These are phyloP conservation scores for Magnusiomyces starmeri DNA, from an alignment of 1,139 yeast species.

Conservation along the genomic window DNA sequence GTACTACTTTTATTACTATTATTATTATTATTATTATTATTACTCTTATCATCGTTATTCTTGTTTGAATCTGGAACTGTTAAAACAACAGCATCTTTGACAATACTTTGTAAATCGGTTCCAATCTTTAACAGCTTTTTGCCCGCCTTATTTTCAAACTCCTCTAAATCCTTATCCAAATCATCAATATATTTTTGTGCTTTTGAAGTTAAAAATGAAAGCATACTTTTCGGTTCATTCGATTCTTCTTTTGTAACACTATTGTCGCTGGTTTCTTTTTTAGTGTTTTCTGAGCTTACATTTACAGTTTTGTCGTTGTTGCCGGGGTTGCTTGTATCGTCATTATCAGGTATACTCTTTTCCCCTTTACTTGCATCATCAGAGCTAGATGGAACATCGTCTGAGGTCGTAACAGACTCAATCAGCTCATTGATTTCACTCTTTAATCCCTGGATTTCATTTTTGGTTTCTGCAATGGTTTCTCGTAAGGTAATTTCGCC, in stretches of 20 bases:
- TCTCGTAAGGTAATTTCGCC: conserved; percentile 40
- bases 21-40: neutral
- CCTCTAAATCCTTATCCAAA: conserved; percentile 60
- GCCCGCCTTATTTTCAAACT: conserved; percentile 58
- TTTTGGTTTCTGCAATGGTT: conserved; percentile 29
- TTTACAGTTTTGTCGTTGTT: conserved; percentile 5
- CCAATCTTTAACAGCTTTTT: conserved; percentile 52
- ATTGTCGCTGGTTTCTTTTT: conserved; percentile 1
- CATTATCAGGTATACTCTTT: neutral
- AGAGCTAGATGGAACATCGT: neutral
- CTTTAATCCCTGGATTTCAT: conserved; percentile 25
- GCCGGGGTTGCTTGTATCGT: neutral
- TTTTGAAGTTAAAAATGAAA: conserved; percentile 35
- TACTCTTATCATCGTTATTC: conserved; percentile 12
- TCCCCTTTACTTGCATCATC: neutral
- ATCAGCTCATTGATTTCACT: conserved; percentile 28
- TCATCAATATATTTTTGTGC: conserved; percentile 57
- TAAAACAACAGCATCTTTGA: conserved; percentile 47
- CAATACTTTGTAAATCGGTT: conserved; percentile 39
- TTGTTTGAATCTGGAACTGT: conserved; percentile 27
- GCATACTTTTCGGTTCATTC: conserved; percentile 24
- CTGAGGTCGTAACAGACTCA: neutral
- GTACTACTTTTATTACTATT: conserved; percentile 28
- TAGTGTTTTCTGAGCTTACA: too few relatives aligned
- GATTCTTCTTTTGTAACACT: conserved; percentile 3